These are phyloP conservation scores for Leishmania major DNA, from an alignment of 208 protist species.

Conservation along the genomic window DNA sequence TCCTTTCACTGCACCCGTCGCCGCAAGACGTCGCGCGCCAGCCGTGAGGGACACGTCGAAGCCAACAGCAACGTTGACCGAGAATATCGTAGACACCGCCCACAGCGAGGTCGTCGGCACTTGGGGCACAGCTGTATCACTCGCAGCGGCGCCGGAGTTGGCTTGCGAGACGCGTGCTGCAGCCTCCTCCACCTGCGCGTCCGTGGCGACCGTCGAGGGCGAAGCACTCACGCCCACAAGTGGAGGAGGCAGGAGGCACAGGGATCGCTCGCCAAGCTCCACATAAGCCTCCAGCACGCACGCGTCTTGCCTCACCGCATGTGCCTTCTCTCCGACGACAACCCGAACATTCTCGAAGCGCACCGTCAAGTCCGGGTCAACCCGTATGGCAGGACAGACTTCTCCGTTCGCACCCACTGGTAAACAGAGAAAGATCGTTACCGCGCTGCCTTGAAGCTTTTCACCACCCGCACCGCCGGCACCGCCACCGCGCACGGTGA, in stretches of 20 bases:
- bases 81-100: neutral
- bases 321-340: conserved; percentile 1
- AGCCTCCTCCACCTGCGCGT: neutral
- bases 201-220: neutral
- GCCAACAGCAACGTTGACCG: conserved; percentile 11
- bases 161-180: neutral
- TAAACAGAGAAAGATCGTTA: conserved; percentile 11
- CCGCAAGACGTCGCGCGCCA: conserved; percentile 3
- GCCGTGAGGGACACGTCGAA: conserved; percentile 16
- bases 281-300: conserved; percentile 9
- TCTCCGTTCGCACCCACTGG: conserved; percentile 24
- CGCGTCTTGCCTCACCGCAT: neutral
- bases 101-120: neutral
- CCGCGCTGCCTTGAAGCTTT: neutral
- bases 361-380: conserved; percentile 29
- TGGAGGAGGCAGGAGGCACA: conserved; percentile 26
- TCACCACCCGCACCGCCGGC: neutral
- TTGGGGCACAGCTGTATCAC: no score
- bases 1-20: conserved; percentile 8
- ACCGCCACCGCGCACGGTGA: conserved; percentile 26
- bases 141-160: neutral
- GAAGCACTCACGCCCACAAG: neutral
- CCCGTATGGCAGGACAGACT: conserved; percentile 18
- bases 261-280: conserved; percentile 23
- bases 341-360: conserved; percentile 27